Conservation (phyloP, 208 protist genomes). For the Trypanosoma grayi region DNA sequence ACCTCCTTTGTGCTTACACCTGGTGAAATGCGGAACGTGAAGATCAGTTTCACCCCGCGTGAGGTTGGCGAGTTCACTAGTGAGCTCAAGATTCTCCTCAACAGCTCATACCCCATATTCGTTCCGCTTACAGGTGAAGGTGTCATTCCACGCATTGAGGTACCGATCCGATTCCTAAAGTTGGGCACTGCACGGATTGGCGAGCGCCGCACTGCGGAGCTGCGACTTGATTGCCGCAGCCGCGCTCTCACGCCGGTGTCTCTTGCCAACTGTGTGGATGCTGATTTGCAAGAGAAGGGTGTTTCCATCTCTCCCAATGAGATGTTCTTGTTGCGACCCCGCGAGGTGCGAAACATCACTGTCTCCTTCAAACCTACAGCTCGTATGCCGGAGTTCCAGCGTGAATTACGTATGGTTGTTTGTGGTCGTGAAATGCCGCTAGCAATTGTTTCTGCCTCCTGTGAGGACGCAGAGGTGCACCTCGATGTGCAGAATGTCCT, state of each 20-base stretch:
- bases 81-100: constrained; percentile 91
- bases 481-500: constrained; percentile 86
- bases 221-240: constrained; percentile 88
- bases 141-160: constrained; percentile 86
- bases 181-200: constrained; percentile 86
- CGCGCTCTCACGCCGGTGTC: constrained; percentile 77
- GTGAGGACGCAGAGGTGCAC: constrained; percentile 94
- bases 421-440: constrained; percentile 86
- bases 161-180: constrained; percentile 72
- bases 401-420: constrained; percentile 88
- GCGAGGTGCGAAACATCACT: constrained; percentile 62
- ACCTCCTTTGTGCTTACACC: constrained; percentile 85
- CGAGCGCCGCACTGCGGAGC: constrained; percentile 54
- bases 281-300: constrained; percentile 60
- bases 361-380: constrained; percentile 75
- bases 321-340: constrained; percentile 75
- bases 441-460: constrained; percentile 82
- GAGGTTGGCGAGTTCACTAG: constrained; percentile 86
- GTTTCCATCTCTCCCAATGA: constrained; percentile 49
- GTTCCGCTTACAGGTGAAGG: constrained; percentile 91
- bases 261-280: constrained; percentile 62
- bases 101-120: constrained; percentile 83
- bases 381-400: constrained; percentile 89
- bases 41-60: constrained; percentile 85
- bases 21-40: constrained; percentile 62